Evolutionary conservation across 2,329 filamentous ascomycete species (phyloP), one percentile per base, ranked within the genome.

Genomic region (Arthrobotrys entomopaga): DNA sequence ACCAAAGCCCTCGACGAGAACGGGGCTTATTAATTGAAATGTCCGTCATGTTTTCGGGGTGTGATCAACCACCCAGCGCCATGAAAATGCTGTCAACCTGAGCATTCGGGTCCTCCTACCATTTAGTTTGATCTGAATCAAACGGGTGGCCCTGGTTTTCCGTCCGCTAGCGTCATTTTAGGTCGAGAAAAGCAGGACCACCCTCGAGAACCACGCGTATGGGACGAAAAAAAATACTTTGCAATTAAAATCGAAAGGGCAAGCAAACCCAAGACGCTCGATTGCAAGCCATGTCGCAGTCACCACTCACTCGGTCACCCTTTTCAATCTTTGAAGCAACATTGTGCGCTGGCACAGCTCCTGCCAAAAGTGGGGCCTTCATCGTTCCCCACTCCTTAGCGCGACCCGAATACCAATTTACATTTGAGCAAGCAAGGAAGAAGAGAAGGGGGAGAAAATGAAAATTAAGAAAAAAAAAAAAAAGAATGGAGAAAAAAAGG

Each of bases 91-190:
- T 61, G 69, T 61, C 69, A 64, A 69, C 49, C 54, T 60, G 48
- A 52, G 56, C 57, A 16, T 61, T 59, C 59, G 59, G 59, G 53
- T 65, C 54, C 59, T 34, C 29, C 29, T 34, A 5, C 29, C 10
- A 46, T 59, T 16, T 43, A 34, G 29, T 71, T 29, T 70, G 42
- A 71, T 71, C 66, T 58, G 60, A 65, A 65, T 65, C 59, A 69
- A 69, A 69, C 60, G 54, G 69, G 54, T 60, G 67, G 53, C 61
- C 67, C 67, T 73, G 49, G 67, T 66, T 66, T 65, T 61, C 69
- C 69, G 69, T 65, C 69, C 69, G 61, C 61, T 73, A 73, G 69
- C 69, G 69, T 66, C 69, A 66, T 73, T 65, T 65, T 16, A 48
- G 38, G 34, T 40, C 29, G 7, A 10, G 29, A 34, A 34, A 43